Base-by-base conservation (phyloP, 2,329 filamentous ascomycete genomes). In the Neonectria magnoliae region DNA sequence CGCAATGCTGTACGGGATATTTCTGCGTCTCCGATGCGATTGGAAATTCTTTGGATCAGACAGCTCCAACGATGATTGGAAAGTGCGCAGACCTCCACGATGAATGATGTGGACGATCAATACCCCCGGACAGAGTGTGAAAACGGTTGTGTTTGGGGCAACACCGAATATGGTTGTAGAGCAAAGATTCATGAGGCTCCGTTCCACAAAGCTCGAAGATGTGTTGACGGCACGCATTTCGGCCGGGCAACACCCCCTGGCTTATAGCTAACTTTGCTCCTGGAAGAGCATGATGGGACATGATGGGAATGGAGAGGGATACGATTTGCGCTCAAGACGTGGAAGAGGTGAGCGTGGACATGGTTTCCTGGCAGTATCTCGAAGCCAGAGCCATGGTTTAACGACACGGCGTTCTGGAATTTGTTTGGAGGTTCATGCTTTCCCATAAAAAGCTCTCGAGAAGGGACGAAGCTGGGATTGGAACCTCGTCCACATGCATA, bases 371-470 rank as follows among this genome's bases (percentile, higher is more conserved):
- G 56, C 25, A 31, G 38, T 50, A 52, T 59, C 13, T 42, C 33
- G 41, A 38, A 48, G 33, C 50, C 27, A 47, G 56, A 51, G 44
- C 22, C 55, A 55, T 60, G 56, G 47, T n/a, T 58, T 64, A 41
- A 64, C 51, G 51, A 60, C 44, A 55, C 29, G 61, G 61, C 61
- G 61, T 60, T 64, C 50, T 57, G 51, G 61, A 20, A 48, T 63
- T 52, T 58, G 60, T 31, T 59, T 58, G 29, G 44, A 47, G 51
- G 50, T 47, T 62, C 56, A 51, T 60, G 61, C 51, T 53, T 63
- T 41, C 41, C 48, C 38, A 57, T 13, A 50, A 60, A 51, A 59
- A 52, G 55, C 50, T 20, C 8, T 27, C 27, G 22, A 38, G 13
- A 60, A 60, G 57, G 57, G 31, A 38, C 52, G n/a, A 41, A 60